Conservation (phyloP, 768 basidiomycete species). For the Hygrophorus pudorinus region DNA sequence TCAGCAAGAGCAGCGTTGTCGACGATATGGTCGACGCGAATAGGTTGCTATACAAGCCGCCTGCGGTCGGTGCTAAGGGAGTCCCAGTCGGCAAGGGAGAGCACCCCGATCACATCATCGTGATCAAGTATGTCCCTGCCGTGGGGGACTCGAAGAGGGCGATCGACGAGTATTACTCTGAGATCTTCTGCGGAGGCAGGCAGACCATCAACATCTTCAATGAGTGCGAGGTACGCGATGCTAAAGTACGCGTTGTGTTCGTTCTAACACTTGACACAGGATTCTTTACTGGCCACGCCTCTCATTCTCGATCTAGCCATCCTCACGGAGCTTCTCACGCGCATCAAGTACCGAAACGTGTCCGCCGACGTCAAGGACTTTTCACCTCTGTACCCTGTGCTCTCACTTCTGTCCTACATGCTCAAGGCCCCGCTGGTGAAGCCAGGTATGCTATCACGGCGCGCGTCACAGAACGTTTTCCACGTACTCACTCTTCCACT, state of each 20-base stretch:
- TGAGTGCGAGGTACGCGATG: slow-evolving; percentile 72
- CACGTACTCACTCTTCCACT: too few relatives aligned
- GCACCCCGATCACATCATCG: slow-evolving; percentile 94
- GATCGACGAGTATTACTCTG: slow-evolving; percentile 99
- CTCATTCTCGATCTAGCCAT: slow-evolving; percentile 91
- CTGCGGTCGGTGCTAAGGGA: slow-evolving; percentile 42
- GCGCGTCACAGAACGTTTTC: too few relatives aligned
- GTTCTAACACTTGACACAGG: slow-evolving; percentile 32
- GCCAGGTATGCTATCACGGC: too few relatives aligned
- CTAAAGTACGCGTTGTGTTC: background rate
- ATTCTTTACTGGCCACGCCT: slow-evolving; percentile 91
- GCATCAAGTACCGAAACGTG: slow-evolving; percentile 75
- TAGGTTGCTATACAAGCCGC: slow-evolving; percentile 80
- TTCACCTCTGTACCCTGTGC: slow-evolving; percentile 78
- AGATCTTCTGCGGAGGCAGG: slow-evolving; percentile 93
- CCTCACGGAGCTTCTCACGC: slow-evolving; percentile 89
- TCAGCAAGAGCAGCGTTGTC: slow-evolving; percentile 92
- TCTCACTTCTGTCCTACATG: slow-evolving; percentile 93
- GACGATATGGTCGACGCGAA: slow-evolving; percentile 98
- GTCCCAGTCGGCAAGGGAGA: slow-evolving; percentile 68
- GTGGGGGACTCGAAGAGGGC: slow-evolving; percentile 97
- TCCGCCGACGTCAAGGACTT: slow-evolving; percentile 44
- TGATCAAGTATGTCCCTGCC: slow-evolving; percentile 95
- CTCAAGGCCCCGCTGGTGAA: too few relatives aligned
- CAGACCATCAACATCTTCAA: slow-evolving; percentile 97